phyloP scores from a whole-genome alignment of 176 grass and related monocot genomes.

The Aechmea fasciata region DNA sequence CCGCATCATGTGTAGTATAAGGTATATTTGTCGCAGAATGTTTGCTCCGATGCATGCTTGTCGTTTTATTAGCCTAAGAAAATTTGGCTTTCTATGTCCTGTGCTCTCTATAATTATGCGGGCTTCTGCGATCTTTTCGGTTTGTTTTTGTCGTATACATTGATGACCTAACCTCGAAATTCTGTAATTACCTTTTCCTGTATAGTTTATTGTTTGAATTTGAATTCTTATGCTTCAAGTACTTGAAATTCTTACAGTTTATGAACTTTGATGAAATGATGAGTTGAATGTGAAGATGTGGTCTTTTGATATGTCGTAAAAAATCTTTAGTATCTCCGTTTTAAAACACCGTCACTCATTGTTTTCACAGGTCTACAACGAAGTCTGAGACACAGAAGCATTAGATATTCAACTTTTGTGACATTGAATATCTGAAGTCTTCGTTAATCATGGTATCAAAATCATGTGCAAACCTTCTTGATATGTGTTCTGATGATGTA shows the following conservation, averaged over 20 bases:
- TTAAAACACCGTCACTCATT: not conserved
- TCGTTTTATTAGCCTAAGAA: not conserved
- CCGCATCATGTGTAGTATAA: too few relatives aligned
- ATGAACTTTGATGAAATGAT: not conserved
- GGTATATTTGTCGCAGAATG: not conserved
- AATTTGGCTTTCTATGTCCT: not conserved
- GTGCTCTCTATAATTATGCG: too few relatives aligned
- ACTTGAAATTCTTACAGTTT: not conserved
- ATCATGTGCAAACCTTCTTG: conserved; percentile 17
- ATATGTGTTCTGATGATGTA: conserved; percentile 14
- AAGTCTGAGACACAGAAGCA: not conserved
- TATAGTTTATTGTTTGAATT: too few relatives aligned
- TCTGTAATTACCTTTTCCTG: too few relatives aligned
- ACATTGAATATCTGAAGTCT: not conserved
- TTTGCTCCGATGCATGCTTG: not conserved
- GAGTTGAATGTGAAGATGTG: not conserved
- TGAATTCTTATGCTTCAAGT: not conserved
- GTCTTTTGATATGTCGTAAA: not conserved
- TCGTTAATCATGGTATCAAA: conserved; percentile 7
- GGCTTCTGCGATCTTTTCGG: too few relatives aligned
- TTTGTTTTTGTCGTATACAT: too few relatives aligned
- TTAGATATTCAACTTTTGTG: too few relatives aligned
- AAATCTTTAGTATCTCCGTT: not conserved
- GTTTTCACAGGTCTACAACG: not conserved
- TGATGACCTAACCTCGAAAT: too few relatives aligned